Percentiles rank a stretch among this genome's conserved stretches.
phyloP scores from a whole-genome alignment of 2,329 filamentous ascomycete genomes.

The Fusarium ramigenum region DNA sequence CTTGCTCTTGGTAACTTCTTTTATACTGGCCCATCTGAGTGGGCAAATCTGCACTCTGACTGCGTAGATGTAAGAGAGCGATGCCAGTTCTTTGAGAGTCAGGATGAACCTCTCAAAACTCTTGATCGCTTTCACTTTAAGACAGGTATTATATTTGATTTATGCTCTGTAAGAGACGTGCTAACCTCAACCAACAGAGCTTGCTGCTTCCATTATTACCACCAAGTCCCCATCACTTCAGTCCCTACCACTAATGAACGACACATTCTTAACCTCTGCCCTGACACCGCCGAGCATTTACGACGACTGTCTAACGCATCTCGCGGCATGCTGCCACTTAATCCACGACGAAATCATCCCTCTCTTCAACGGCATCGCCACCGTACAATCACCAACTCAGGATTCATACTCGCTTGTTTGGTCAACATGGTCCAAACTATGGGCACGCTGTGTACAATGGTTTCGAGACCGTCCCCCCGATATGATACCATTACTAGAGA shows the following conservation, averaged over 20 bases:
- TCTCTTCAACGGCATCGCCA: not conserved
- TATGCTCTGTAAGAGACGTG: accelerated
- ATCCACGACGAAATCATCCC: slow-evolving; percentile 3
- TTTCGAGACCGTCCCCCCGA: slow-evolving; percentile 14
- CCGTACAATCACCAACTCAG: slow-evolving; percentile 8
- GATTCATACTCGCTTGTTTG: slow-evolving; percentile 4
- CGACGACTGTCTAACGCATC: not conserved
- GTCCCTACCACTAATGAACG: not conserved
- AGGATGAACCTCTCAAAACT: slow-evolving; percentile 14
- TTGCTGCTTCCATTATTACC: slow-evolving; percentile 8
- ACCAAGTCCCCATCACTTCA: not conserved
- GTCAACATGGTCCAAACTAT: slow-evolving; percentile 14
- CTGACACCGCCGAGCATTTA: not conserved
- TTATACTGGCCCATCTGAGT: slow-evolving; percentile 10
- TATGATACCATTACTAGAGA: slow-evolving; percentile 8
- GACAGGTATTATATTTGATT: not conserved
- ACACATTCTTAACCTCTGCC: not conserved
- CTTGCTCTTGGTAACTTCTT: slow-evolving; percentile 10
- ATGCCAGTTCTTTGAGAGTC: not conserved
- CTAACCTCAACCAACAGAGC: not conserved
- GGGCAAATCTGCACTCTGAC: not conserved
- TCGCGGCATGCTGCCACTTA: slow-evolving; percentile 5
- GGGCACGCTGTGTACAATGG: slow-evolving; percentile 12
- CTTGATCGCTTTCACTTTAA: slow-evolving; percentile 9
- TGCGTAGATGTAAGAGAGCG: not conserved